These are phyloP conservation scores for Oryza glaberrima DNA, from an alignment of 176 grass and related monocot genomes.

Conservation along the genomic window DNA sequence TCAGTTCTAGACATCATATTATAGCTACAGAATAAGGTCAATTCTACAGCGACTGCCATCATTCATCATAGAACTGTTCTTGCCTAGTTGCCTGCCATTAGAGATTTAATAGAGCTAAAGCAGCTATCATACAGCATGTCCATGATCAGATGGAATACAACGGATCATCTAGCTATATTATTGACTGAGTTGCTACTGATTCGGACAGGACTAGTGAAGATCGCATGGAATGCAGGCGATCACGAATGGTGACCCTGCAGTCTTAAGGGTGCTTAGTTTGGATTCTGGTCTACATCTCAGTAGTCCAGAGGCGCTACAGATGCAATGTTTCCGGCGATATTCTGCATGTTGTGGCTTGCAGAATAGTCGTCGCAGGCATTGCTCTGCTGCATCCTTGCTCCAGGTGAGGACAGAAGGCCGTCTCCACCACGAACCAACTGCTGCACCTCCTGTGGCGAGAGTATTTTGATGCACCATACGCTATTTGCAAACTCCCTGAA, in stretches of 20 bases:
- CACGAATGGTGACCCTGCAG: not conserved
- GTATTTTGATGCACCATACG: constrained; percentile 90
- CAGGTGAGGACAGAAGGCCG: constrained; percentile 52
- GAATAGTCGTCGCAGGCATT: constrained; percentile 54
- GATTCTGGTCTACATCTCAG: constrained; percentile 42
- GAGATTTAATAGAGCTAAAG: constrained; percentile 10
- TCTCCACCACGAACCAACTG: constrained; percentile 67
- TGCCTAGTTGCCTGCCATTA: constrained; percentile 19
- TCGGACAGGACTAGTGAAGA: constrained; percentile 6
- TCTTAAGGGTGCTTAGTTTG: not conserved
- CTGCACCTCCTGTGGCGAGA: constrained; percentile 79
- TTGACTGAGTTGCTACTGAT: constrained; percentile 36
- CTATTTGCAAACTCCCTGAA: constrained; percentile 89
- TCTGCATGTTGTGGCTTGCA: constrained; percentile 59
- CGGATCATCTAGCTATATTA: constrained; percentile 56
- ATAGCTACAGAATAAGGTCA: constrained; percentile 34
- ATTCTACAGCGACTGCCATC: constrained; percentile 38
- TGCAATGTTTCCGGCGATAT: constrained; percentile 54
- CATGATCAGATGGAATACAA: constrained; percentile 36
- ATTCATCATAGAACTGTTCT: constrained; percentile 21
- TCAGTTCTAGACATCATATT: constrained; percentile 28
- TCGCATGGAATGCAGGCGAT: not conserved
- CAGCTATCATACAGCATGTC: constrained; percentile 37
- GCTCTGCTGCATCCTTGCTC: constrained; percentile 46
- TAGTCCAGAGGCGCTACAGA: constrained; percentile 68